Conservation (phyloP, 2,329 filamentous ascomycete genomes). For the Neonectria ditissima region DNA sequence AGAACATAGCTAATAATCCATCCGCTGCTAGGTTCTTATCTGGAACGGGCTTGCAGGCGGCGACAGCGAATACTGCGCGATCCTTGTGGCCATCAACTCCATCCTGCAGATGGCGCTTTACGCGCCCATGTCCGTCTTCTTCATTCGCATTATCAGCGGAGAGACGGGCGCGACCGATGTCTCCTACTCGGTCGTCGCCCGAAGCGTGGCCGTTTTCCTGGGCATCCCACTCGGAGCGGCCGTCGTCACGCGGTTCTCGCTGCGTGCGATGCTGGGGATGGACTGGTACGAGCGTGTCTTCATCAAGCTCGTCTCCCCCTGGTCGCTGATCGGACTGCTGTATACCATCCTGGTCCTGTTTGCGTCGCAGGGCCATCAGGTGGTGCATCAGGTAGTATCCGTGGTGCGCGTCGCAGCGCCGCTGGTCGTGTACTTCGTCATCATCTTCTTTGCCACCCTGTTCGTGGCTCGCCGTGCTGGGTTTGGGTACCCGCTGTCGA, state of each 20-base stretch:
- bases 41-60: conserved; percentile 80
- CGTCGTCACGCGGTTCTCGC: conserved; percentile 75
- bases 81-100: conserved; percentile 81
- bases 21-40: conserved; percentile 62
- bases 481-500: conserved; percentile 76
- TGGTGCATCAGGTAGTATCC: conserved; percentile 85
- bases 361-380: conserved; percentile 80
- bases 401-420: conserved; percentile 86
- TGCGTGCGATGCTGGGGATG: conserved; percentile 67
- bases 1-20: not conserved
- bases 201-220: conserved; percentile 85
- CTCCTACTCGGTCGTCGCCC: conserved; percentile 77
- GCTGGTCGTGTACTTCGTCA: conserved; percentile 81
- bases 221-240: conserved; percentile 86
- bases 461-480: conserved; percentile 72
- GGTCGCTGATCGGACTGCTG: conserved; percentile 83
- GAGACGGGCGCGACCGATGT: conserved; percentile 51
- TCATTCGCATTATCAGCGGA: conserved; percentile 75
- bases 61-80: conserved; percentile 84
- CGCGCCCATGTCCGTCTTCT: conserved; percentile 75
- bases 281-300: conserved; percentile 77
- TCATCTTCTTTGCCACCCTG: conserved; percentile 80
- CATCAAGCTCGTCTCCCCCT: conserved; percentile 76
- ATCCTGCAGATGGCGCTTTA: conserved; percentile 80
- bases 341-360: conserved; percentile 92